A percentile compares a stretch with the other conserved stretches of the same genome.
phyloP scores from a whole-genome alignment of 1,284 basidiomycete genomes.

The Heterobasidion irregulare region DNA sequence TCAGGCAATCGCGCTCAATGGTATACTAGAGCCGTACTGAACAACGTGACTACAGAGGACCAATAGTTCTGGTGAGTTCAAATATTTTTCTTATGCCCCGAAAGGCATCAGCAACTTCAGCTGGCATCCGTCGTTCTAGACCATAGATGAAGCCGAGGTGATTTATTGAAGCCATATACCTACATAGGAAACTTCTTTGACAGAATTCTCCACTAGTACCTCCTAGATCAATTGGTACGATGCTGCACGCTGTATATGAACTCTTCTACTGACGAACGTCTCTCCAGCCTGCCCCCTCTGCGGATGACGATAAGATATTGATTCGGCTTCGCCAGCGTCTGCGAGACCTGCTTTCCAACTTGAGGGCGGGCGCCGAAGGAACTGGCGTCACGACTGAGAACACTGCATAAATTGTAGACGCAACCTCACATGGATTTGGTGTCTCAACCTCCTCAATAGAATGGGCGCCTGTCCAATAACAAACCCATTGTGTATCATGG shows the following conservation, averaged over 20 bases:
- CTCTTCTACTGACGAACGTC: not conserved
- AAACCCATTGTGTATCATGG: no score
- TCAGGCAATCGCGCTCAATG: not conserved
- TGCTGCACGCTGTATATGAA: no score
- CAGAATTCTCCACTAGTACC: constrained; percentile 19
- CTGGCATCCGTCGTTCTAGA: constrained; percentile 15
- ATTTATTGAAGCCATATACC: not conserved
- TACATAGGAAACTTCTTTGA: not conserved
- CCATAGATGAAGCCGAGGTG: constrained; percentile 36
- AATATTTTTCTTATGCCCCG: not conserved
- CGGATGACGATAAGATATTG: constrained; percentile 29
- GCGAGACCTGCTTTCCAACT: constrained; percentile 24
- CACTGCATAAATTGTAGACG: not conserved
- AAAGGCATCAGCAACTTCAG: not conserved
- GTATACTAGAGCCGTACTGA: no score
- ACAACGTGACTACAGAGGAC: constrained; percentile 5
- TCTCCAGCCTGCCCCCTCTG: constrained; percentile 28
- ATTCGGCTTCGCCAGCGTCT: constrained; percentile 28
- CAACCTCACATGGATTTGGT: no score
- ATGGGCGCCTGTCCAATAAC: not conserved
- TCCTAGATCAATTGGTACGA: constrained; percentile 31
- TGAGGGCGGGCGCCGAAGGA: constrained; percentile 32
- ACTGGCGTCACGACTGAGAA: not conserved
- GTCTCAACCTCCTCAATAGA: not conserved
- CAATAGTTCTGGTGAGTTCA: constrained; percentile 9